A percentile compares a stretch with the other conserved stretches of the same genome.
Evolutionary conservation across 768 basidiomycete genomes (phyloP).

Genomic region (Macrolepiota dolichaula): DNA sequence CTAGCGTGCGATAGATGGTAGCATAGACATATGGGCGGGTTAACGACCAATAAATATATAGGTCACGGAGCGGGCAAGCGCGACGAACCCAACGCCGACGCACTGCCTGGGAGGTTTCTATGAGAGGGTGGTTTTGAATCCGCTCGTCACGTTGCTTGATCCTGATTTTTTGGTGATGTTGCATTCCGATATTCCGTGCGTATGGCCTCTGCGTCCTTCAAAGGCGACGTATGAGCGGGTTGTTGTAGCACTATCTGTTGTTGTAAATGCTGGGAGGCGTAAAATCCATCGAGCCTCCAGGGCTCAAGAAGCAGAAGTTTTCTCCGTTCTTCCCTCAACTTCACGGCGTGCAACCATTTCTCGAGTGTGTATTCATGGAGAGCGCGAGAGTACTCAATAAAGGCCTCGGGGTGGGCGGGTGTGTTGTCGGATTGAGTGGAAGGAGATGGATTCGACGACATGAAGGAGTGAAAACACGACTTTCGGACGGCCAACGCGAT

Average conservation of each 20-base stretch:
- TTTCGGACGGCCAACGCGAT: background rate
- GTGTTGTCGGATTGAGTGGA: slow-evolving; percentile 14
- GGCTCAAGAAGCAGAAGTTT: slow-evolving; percentile 38
- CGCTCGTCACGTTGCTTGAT: background rate
- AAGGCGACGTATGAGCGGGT: background rate
- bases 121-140: background rate
- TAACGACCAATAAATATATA: slow-evolving; percentile 1
- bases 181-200: background rate
- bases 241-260: background rate
- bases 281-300: slow-evolving; percentile 18
- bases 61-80: background rate
- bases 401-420: slow-evolving; percentile 21
- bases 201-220: background rate
- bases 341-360: slow-evolving; percentile 66
- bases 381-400: slow-evolving; percentile 58
- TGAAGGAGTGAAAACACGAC: background rate
- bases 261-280: background rate
- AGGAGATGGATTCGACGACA: slow-evolving; percentile 8
- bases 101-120: background rate
- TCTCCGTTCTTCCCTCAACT: slow-evolving; percentile 52
- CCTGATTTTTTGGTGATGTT: background rate
- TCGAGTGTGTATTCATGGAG: slow-evolving; percentile 65
- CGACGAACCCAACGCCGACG: background rate
- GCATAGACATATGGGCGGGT: background rate
- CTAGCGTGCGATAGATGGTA: background rate